These are phyloP conservation scores for Ceratobasidium sp. DNA, from an alignment of 1,284 basidiomycete species.

Conservation along the genomic window DNA sequence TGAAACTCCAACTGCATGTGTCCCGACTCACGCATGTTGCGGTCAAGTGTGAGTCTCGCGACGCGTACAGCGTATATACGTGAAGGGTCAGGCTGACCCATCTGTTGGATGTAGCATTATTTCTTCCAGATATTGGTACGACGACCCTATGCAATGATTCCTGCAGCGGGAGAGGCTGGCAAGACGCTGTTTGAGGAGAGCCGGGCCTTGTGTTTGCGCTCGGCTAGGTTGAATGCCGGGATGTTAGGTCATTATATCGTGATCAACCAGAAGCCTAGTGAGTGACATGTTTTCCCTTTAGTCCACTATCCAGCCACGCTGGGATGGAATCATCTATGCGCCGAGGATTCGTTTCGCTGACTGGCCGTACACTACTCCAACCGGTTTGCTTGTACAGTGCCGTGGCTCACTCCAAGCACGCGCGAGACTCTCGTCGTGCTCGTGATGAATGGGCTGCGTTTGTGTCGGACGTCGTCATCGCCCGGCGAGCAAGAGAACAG, in stretches of 20 bases:
- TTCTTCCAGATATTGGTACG: conserved; percentile 35
- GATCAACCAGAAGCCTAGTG: conserved; percentile 28
- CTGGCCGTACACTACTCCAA: too few relatives aligned
- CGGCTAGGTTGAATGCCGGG: conserved; percentile 25
- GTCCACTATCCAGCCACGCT: background rate
- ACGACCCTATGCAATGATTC: conserved; percentile 36
- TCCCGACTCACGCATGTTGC: too few relatives aligned
- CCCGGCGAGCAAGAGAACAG: background rate
- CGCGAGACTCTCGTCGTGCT: conserved; percentile 37
- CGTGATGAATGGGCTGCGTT: conserved; percentile 36
- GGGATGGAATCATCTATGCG: too few relatives aligned
- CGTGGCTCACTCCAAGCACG: conserved; percentile 34
- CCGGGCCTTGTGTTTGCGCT: conserved; percentile 20
- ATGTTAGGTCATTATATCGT: conserved; percentile 34
- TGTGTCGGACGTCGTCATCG: background rate
- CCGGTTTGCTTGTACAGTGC: conserved; percentile 9
- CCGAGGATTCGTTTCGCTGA: too few relatives aligned
- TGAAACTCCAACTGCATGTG: too few relatives aligned
- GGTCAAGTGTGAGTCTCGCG: conserved; percentile 35
- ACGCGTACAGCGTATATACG: too few relatives aligned
- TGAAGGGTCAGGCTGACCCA: background rate
- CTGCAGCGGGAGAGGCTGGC: conserved; percentile 14
- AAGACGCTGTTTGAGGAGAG: conserved; percentile 36
- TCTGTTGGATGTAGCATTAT: conserved; percentile 11
- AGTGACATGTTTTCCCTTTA: conserved; percentile 16